Evolutionary conservation across 371 early-diverging fungal genomes (phyloP), one percentile per base, ranked within the genome.

Genomic region (Syncephalastrum contaminatum): DNA sequence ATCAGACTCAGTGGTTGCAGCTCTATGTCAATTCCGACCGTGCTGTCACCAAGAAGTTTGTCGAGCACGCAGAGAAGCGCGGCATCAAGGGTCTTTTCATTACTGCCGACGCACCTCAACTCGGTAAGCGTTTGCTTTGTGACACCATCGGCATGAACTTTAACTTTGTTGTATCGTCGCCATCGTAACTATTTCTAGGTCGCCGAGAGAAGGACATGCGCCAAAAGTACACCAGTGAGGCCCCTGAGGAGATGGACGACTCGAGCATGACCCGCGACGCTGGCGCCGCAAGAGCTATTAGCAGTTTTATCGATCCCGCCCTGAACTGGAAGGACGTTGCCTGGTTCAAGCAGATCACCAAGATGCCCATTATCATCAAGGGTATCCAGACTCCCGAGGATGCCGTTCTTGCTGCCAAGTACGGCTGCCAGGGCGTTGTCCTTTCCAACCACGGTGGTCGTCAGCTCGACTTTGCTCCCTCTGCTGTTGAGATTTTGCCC

Each of bases 391-490:
- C 86, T 6, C 87, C 84, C 24, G 95, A 92, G 52, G 98, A 98
- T 73, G 95, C 97, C 16, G 81, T 86, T 6, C 57, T 90, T 27
- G 97, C 98, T 2, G 91, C 89, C 12, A 58, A 85, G 47, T 51
- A 77, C 48, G 95, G 94, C 0, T 83, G 87, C 48, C 82, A 86
- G 36, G 98, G 91, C 36, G 85, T 97, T 49, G 85, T 96, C 12
- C 73, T 98, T 10, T 91, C 92, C 48, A 98, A 98, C 68, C 98
- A 98, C 63, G 98, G 97, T 58, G 98, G 98, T 25, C 82, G 98
- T 12, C 97, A 98, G 69, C 75, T 98, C 43, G 97, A 97, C 67
- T 85, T 87, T 48, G 81, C 86, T 1, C 82, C 84, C n/a, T 82
- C 82, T 7, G 63, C 73, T 6, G 88, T 93, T 60, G 96, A 96